phyloP scores from a whole-genome alignment of 2,329 filamentous ascomycete species.

The Amesomyces nigricolor region DNA sequence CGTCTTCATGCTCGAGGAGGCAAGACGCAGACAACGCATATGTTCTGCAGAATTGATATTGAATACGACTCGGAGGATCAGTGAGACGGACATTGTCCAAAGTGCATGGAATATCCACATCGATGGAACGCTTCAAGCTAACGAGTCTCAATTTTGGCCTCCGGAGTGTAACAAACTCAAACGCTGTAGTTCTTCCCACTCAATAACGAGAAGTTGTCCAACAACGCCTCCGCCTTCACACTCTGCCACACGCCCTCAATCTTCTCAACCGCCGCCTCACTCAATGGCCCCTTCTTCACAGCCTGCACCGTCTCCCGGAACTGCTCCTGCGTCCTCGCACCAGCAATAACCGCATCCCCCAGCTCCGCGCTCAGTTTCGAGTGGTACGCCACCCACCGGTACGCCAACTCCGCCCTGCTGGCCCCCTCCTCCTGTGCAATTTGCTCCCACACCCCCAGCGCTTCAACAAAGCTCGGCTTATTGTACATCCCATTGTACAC shows the following conservation, averaged over 20 bases:
- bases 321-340: constrained; percentile 33
- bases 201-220: not conserved
- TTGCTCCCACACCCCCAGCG: constrained; percentile 11
- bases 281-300: constrained; percentile 36
- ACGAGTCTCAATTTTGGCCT: too few relatives aligned
- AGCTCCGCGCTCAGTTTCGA: constrained; percentile 3
- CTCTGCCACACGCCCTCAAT: constrained; percentile 32
- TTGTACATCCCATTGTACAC: constrained; percentile 13
- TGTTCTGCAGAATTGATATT: too few relatives aligned
- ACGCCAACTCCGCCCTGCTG: constrained; percentile 13
- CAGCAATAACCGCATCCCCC: constrained; percentile 36
- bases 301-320: constrained; percentile 35
- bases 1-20: too few relatives aligned
- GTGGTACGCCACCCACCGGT: constrained; percentile 14
- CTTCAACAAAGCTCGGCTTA: constrained; percentile 7
- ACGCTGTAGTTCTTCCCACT: too few relatives aligned
- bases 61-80: too few relatives aligned
- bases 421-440: constrained; percentile 10
- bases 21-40: too few relatives aligned
- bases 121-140: too few relatives aligned
- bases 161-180: too few relatives aligned
- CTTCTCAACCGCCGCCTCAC: constrained; percentile 35
- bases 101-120: too few relatives aligned
- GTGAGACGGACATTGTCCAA: too few relatives aligned
- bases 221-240: constrained; percentile 13